phyloP scores from a whole-genome alignment of 148 eudicot genomes.

The Mesembryanthemum crystallinum region DNA sequence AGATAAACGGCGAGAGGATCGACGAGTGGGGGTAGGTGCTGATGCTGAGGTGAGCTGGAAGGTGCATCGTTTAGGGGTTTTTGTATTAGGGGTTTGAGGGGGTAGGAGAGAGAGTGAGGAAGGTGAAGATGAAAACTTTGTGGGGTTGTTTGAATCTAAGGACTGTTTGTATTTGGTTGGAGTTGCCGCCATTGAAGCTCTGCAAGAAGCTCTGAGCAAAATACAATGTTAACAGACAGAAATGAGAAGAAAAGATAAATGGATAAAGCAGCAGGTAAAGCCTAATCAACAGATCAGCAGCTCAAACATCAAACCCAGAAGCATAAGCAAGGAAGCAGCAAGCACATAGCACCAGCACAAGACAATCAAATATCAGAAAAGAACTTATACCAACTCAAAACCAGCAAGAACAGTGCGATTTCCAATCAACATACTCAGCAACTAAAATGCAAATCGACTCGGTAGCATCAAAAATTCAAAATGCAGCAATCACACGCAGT shows the following conservation, averaged over 20 bases:
- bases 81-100: slow-evolving; percentile 47
- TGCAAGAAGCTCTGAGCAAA: not conserved
- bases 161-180: slow-evolving; percentile 33
- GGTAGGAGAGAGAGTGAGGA: slow-evolving; percentile 29
- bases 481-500: no score
- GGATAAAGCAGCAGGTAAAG: not conserved
- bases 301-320: no score
- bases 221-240: not conserved
- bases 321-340: no score
- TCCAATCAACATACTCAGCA: no score
- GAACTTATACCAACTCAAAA: no score
- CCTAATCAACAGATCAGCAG: no score
- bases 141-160: slow-evolving; percentile 23
- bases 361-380: no score
- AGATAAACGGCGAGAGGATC: slow-evolving; percentile 39
- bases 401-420: no score
- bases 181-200: slow-evolving; percentile 49
- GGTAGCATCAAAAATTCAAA: no score
- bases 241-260: not conserved
- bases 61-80: slow-evolving; percentile 36
- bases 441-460: no score
- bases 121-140: slow-evolving; percentile 24
- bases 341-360: no score
- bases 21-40: slow-evolving; percentile 26
- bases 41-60: slow-evolving; percentile 21